phyloP scores from a whole-genome alignment of 148 eudicot genomes.

The Rhododendron kiyosumense region DNA sequence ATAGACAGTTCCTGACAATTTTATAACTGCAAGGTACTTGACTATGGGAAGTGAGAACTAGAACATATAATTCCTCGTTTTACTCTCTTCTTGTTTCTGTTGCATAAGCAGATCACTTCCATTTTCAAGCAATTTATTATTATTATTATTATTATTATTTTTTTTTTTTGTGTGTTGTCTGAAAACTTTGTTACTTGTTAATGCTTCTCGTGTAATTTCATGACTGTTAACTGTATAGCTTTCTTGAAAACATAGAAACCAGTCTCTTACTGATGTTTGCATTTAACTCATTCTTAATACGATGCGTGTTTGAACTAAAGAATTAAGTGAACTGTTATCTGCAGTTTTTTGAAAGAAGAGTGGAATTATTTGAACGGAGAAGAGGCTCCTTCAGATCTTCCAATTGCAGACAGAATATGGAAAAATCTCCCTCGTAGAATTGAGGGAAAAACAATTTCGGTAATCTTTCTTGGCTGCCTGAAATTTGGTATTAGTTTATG shows the following conservation, averaged over 20 bases:
- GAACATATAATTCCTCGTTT: background rate
- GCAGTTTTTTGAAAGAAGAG: slow-evolving; percentile 66
- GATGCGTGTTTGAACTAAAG: background rate
- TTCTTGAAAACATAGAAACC: background rate
- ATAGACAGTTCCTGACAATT: background rate
- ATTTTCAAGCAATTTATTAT: background rate
- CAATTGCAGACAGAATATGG: slow-evolving; percentile 48
- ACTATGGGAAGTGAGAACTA: background rate
- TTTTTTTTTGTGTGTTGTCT: background rate
- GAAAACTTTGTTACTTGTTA: background rate
- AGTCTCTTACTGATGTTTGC: background rate
- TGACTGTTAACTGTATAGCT: background rate
- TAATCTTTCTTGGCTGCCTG: slow-evolving; percentile 21
- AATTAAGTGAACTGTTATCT: slow-evolving; percentile 7
- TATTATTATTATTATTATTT: too few relatives aligned
- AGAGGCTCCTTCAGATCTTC: slow-evolving; percentile 29
- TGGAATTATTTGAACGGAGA: slow-evolving; percentile 45
- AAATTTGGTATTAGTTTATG: background rate
- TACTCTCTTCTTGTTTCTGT: background rate
- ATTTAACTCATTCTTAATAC: slow-evolving; percentile 2
- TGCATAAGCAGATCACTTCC: background rate
- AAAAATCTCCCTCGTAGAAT: slow-evolving; percentile 41
- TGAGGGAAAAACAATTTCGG: slow-evolving; percentile 41
- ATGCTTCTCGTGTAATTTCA: background rate
- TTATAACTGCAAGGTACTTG: background rate